Percentiles rank a stretch among this genome's conserved stretches.
Evolutionary conservation across 2,329 filamentous ascomycete species (phyloP).

Genomic region (Endocalyx cinctus): DNA sequence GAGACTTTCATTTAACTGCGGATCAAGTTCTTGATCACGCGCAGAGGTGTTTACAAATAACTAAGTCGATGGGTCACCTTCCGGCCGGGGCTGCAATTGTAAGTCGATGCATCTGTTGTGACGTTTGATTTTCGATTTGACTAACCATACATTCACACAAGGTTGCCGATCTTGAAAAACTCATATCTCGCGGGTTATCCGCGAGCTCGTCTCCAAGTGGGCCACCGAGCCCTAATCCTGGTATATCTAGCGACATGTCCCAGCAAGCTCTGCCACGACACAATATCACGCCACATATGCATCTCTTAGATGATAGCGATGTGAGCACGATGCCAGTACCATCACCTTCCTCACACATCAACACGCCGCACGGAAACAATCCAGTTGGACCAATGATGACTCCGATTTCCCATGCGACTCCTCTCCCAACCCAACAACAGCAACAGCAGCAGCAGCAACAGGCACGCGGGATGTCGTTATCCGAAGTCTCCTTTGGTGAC

Average conservation of each 20-base stretch:
- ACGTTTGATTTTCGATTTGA: background rate
- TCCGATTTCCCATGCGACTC: slow-evolving; percentile 14
- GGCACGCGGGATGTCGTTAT: slow-evolving; percentile 17
- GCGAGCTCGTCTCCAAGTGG: slow-evolving; percentile 25
- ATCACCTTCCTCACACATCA: slow-evolving; percentile 22
- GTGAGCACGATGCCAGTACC: slow-evolving; percentile 20
- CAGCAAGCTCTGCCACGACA: slow-evolving; percentile 22
- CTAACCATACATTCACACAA: slow-evolving; percentile 20
- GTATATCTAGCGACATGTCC: slow-evolving; percentile 11
- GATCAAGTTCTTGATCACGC: slow-evolving; percentile 46
- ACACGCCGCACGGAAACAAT: slow-evolving; percentile 17
- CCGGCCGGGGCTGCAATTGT: slow-evolving; percentile 46
- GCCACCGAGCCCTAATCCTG: slow-evolving; percentile 24
- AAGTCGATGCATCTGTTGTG: slow-evolving; percentile 17
- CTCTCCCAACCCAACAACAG: too few relatives aligned
- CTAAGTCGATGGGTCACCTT: slow-evolving; percentile 46
- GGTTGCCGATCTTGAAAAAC: slow-evolving; percentile 44
- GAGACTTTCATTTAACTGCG: slow-evolving; percentile 38
- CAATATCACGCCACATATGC: slow-evolving; percentile 24
- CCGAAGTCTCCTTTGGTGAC: slow-evolving; percentile 19
- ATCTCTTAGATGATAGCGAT: slow-evolving; percentile 26
- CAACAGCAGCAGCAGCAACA: too few relatives aligned
- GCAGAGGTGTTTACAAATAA: slow-evolving; percentile 45
- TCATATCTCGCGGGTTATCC: slow-evolving; percentile 42
- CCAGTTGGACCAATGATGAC: slow-evolving; percentile 17